phyloP scores from a whole-genome alignment of 441 rosid species.

The Geranium incanum region DNA sequence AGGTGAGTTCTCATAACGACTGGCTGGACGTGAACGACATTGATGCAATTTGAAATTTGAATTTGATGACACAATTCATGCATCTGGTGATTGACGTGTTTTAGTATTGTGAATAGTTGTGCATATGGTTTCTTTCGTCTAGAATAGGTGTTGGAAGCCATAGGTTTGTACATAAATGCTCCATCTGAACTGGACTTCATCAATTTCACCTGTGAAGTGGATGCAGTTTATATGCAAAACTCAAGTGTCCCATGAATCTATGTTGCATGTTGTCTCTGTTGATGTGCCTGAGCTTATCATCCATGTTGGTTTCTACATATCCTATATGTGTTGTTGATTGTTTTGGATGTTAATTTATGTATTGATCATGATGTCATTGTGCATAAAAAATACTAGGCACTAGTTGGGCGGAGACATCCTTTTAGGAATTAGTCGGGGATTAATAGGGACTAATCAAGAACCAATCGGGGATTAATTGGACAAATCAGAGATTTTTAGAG shows the following conservation, averaged over 20 bases:
- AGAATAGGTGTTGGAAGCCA: conserved; percentile 21
- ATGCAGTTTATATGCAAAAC: neutral
- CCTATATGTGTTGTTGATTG: no score
- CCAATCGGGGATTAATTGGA: no score
- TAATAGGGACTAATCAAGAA: no score
- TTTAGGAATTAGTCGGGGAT: no score
- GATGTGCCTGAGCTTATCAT: no score
- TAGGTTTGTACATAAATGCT: conserved; percentile 36
- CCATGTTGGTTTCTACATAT: no score
- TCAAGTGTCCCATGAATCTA: neutral
- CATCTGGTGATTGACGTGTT: conserved; percentile 5
- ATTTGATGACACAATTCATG: conserved; percentile 19
- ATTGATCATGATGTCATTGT: no score
- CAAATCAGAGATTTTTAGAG: no score
- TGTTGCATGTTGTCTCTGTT: neutral
- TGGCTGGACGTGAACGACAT: conserved; percentile 66
- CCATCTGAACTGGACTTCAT: conserved; percentile 21
- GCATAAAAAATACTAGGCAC: no score
- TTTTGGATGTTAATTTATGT: no score
- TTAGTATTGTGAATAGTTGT: conserved; percentile 32
- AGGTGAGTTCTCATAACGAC: conserved; percentile 47
- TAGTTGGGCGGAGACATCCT: no score
- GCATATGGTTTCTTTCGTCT: conserved; percentile 21
- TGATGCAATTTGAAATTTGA: conserved; percentile 26
- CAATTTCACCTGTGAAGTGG: neutral